Evolutionary conservation across 768 basidiomycete genomes (phyloP).

Genomic region (Termitomyces sp.): DNA sequence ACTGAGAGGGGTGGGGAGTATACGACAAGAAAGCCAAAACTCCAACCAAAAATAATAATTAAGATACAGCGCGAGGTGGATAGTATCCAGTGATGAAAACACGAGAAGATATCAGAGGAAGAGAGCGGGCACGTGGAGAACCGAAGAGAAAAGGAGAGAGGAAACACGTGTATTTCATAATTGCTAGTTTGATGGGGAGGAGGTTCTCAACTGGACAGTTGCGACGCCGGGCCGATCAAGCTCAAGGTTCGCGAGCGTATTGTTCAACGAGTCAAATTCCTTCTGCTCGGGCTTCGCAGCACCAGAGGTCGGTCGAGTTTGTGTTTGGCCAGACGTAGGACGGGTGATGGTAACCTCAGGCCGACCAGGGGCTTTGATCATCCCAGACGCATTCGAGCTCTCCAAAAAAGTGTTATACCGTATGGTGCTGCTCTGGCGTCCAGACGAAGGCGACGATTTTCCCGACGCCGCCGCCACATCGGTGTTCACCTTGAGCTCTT

Average conservation of each 20-base stretch:
- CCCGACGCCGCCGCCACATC: constrained; percentile 16
- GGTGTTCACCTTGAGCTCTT: constrained; percentile 30
- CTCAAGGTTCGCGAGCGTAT: constrained; percentile 70
- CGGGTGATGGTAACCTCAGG: constrained; percentile 43
- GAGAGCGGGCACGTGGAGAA: constrained; percentile 3
- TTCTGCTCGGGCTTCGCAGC: constrained; percentile 19
- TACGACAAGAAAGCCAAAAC: constrained; percentile 14
- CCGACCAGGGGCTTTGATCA: constrained; percentile 35
- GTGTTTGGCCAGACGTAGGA: constrained; percentile 43
- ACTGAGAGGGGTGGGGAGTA: constrained; percentile 9
- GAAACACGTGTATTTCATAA: background rate
- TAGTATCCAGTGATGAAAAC: constrained; percentile 22
- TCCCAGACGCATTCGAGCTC: constrained; percentile 28
- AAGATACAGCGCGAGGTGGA: constrained; percentile 27
- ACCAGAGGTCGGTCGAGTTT: constrained; percentile 18
- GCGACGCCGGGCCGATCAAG: constrained; percentile 36
- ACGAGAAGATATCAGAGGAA: constrained; percentile 2
- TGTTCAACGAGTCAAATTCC: constrained; percentile 56
- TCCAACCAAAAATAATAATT: constrained; percentile 22
- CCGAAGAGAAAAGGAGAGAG: constrained; percentile 1
- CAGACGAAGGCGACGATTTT: constrained; percentile 38
- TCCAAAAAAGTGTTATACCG: constrained; percentile 45
- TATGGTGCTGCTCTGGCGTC: constrained; percentile 37
- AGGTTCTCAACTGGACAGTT: constrained; percentile 14
- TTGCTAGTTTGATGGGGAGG: constrained; percentile 13